A percentile compares a stretch with the other conserved stretches of the same genome.
These are phyloP conservation scores for Solanum rostratum DNA, from an alignment of 257 asterid species.

Conservation along the genomic window DNA sequence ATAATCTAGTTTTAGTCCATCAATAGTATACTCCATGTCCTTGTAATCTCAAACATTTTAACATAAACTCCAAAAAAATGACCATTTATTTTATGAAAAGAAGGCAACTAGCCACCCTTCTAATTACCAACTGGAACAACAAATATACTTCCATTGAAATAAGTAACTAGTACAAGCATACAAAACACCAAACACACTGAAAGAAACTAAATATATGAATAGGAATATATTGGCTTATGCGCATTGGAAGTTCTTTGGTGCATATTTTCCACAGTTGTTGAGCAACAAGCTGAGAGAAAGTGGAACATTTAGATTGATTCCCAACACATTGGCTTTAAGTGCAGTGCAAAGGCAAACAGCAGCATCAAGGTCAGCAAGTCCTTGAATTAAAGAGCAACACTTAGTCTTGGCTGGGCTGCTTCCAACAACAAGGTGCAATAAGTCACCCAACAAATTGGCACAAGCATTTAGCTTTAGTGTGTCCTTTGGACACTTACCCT, in stretches of 20 bases:
- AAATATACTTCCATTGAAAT: background rate
- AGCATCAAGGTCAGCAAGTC: constrained; percentile 12
- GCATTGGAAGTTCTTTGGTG: constrained; percentile 1
- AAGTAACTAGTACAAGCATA: background rate
- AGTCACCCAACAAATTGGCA: background rate
- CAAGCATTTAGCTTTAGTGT: constrained; percentile 5
- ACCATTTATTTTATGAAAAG: background rate
- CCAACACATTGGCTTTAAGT: constrained; percentile 6
- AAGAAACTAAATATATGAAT: background rate
- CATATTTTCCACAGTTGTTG: constrained; percentile 8
- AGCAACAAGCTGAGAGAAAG: constrained; percentile 7
- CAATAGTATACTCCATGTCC: background rate
- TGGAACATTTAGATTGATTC: background rate
- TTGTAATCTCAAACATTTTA: background rate
- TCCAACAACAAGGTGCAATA: constrained; percentile 1
- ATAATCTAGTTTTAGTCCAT: background rate
- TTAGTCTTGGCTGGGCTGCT: background rate
- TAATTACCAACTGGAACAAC: background rate
- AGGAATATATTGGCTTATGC: background rate
- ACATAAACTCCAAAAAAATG: background rate
- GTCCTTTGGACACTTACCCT: constrained; percentile 3
- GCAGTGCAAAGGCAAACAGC: constrained; percentile 25
- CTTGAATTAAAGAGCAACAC: constrained; percentile 5
- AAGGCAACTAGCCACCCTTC: background rate
- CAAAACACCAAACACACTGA: background rate